These are phyloP conservation scores for Lepidium sativum DNA, from an alignment of 345 rosid genomes.

Conservation along the genomic window DNA sequence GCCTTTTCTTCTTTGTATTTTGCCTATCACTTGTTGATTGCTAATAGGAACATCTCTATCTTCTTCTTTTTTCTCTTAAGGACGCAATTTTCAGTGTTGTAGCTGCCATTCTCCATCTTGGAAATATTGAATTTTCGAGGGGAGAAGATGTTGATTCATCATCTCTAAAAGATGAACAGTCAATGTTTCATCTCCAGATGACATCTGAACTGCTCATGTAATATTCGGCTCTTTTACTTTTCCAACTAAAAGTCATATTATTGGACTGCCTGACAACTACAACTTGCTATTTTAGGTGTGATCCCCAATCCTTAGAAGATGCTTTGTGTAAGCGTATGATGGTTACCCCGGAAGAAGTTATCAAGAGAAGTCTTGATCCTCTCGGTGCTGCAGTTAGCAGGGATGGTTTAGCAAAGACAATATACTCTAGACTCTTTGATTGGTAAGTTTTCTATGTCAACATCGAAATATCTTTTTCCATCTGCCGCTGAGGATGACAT, in stretches of 20 bases:
- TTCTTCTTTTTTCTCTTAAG: conserved; percentile 32
- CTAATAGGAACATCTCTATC: background rate
- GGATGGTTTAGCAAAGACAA: conserved; percentile 90
- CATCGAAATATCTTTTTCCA: background rate
- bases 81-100: conserved; percentile 71
- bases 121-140: conserved; percentile 60
- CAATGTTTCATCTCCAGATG: conserved; percentile 70
- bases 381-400: conserved; percentile 63
- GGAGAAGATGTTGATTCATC: conserved; percentile 67
- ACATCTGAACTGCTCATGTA: conserved; percentile 79
- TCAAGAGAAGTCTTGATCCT: conserved; percentile 75
- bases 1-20: conserved; percentile 3
- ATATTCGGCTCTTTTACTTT: conserved; percentile 7
- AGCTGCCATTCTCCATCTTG: conserved; percentile 93
- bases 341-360: conserved; percentile 80
- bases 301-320: conserved; percentile 51
- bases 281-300: conserved; percentile 53
- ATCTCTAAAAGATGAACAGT: conserved; percentile 45
- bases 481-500: background rate
- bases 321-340: conserved; percentile 74
- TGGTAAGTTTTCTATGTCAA: conserved; percentile 42
- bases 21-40: background rate
- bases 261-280: background rate
- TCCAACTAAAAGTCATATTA: background rate
- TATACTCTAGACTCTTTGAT: conserved; percentile 78